These are phyloP conservation scores for Quercus agrifolia DNA, from an alignment of 306 rosid genomes.

Conservation along the genomic window DNA sequence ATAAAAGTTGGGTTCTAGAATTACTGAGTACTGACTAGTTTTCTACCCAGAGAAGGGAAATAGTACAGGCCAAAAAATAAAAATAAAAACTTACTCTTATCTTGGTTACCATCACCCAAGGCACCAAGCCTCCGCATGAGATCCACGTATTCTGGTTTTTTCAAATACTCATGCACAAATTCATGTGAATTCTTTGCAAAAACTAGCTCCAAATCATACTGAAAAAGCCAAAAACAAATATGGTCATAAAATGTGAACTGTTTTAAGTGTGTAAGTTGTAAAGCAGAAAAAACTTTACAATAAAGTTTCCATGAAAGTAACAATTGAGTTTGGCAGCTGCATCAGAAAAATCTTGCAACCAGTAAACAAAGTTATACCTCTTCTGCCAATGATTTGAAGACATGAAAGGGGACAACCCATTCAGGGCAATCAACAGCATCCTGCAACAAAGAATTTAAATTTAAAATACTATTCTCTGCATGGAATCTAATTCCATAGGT, in stretches of 20 bases:
- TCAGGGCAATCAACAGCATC: slow-evolving; percentile 99
- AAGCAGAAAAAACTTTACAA: neutral
- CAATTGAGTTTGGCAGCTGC: neutral
- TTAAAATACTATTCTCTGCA: neutral
- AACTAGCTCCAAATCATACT: slow-evolving; percentile 88
- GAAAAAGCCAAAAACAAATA: slow-evolving; percentile 22
- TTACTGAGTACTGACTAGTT: neutral
- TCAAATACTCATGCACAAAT: slow-evolving; percentile 80
- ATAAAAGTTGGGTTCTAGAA: neutral
- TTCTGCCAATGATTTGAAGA: slow-evolving; percentile 84
- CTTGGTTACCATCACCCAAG: slow-evolving; percentile 94
- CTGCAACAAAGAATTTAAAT: slow-evolving; percentile 35
- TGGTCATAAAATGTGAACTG: neutral
- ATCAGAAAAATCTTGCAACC: neutral
- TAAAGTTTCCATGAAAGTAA: neutral
- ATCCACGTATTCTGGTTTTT: slow-evolving; percentile 70
- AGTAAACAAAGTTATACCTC: slow-evolving; percentile 47
- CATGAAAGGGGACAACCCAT: slow-evolving; percentile 86
- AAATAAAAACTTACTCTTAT: slow-evolving; percentile 49
- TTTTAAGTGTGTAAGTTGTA: neutral
- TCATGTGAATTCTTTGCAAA: slow-evolving; percentile 81
- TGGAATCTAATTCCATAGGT: neutral
- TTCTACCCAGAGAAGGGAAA: neutral
- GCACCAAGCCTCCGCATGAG: slow-evolving; percentile 96
- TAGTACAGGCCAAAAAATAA: neutral